Evolutionary conservation across 441 rosid species (phyloP).

Genomic region (Populus hybrid): DNA sequence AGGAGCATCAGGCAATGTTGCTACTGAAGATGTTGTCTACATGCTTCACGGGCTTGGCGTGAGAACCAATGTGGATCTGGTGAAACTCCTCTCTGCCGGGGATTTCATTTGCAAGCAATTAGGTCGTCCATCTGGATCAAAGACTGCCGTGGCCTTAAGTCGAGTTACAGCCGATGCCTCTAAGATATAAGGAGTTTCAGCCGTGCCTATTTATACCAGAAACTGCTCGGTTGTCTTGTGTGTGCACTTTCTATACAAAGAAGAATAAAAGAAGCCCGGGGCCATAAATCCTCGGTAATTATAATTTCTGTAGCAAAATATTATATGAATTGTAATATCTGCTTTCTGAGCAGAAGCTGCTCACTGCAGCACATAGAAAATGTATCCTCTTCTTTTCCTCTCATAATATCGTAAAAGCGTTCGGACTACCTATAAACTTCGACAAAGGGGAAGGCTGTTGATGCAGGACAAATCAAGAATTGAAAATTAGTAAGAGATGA

Average conservation of each 20-base stretch:
- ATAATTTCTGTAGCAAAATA: not conserved
- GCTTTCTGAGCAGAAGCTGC: constrained; percentile 1
- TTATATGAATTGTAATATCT: not conserved
- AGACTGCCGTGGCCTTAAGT: constrained; percentile 68
- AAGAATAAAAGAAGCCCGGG: constrained; percentile 11
- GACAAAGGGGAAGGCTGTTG: not conserved
- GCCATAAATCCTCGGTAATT: not conserved
- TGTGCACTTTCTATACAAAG: not conserved
- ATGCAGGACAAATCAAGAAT: too few species aligned
- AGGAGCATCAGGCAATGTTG: constrained; percentile 95
- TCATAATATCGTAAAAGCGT: not conserved
- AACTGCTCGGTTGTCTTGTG: not conserved
- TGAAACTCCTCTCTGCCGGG: constrained; percentile 71
- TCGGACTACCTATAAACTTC: not conserved
- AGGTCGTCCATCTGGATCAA: constrained; percentile 75
- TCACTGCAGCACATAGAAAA: not conserved
- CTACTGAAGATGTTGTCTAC: constrained; percentile 90
- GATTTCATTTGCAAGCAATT: constrained; percentile 79
- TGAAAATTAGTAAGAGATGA: too few species aligned
- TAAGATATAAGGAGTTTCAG: constrained; percentile 46
- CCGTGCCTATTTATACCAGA: not conserved
- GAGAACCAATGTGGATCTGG: constrained; percentile 74
- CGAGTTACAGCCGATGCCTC: constrained; percentile 65
- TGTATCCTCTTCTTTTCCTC: not conserved
- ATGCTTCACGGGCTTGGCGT: constrained; percentile 89